Percentiles rank a stretch among this genome's conserved stretches.
Conservation (phyloP, 169 alveolate genomes). For the Toxoplasma gondii region DNA sequence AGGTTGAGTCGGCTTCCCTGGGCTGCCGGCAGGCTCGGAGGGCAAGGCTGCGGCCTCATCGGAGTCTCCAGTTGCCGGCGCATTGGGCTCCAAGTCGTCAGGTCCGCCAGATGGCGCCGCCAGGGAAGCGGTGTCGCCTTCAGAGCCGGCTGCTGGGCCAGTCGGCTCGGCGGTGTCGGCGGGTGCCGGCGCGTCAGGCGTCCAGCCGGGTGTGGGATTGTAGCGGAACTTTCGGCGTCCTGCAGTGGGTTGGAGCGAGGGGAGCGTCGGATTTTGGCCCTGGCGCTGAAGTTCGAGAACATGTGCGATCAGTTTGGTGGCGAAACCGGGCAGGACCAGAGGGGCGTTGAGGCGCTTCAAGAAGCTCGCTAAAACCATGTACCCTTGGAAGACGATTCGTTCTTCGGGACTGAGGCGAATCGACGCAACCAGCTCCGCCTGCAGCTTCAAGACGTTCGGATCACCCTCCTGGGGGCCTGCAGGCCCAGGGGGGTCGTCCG, state of each 20-base stretch:
- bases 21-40: not conserved
- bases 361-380: slow-evolving; percentile 17
- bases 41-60: not conserved
- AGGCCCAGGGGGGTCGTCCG: not conserved
- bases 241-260: not conserved
- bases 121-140: not conserved
- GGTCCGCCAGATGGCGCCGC: not conserved
- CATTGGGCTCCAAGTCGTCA: not conserved
- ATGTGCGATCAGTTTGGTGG: not conserved
- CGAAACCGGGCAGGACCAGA: not conserved
- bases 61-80: not conserved
- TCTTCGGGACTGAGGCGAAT: not conserved
- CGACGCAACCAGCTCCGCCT: not conserved
- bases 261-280: not conserved
- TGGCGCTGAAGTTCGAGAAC: not conserved
- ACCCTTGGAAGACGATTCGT: not conserved
- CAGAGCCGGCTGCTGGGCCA: not conserved
- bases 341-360: slow-evolving; percentile 10
- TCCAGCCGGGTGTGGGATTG: not conserved
- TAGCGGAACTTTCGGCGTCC: not conserved
- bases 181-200: not conserved
- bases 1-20: not conserved
- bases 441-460: not conserved
- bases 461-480: not conserved
- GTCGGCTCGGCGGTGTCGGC: not conserved